phyloP scores from a whole-genome alignment of 2,329 filamentous ascomycete genomes.

The Colletotrichum sp. region DNA sequence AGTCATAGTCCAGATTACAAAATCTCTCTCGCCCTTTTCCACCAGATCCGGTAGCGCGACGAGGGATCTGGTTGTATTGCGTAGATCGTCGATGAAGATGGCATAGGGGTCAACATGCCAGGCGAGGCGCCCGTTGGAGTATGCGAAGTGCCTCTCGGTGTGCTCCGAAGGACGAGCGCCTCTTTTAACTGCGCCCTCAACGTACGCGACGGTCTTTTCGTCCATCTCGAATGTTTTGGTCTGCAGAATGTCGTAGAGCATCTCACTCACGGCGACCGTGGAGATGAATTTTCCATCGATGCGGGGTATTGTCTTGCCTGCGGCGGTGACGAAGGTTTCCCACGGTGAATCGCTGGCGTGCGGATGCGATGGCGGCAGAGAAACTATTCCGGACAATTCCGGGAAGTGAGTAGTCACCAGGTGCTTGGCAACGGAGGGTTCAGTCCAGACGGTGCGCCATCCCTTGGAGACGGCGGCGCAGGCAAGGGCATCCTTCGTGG shows the following conservation, averaged over 20 bases:
- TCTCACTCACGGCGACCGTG: neutral
- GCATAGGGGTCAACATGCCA: neutral
- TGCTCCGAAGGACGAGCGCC: neutral
- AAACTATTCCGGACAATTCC: neutral
- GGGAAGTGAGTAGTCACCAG: neutral
- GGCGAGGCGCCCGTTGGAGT: neutral
- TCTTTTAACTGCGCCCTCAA: neutral
- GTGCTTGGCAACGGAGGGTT: neutral
- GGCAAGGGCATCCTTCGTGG: neutral
- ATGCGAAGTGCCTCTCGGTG: neutral
- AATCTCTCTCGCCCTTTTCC: neutral
- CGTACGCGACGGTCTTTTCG: neutral
- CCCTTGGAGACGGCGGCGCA: conserved; percentile 4
- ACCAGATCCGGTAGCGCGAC: neutral
- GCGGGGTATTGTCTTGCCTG: neutral
- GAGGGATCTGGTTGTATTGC: neutral
- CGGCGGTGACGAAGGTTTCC: neutral
- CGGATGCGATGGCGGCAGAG: neutral
- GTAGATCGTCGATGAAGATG: conserved; percentile 11
- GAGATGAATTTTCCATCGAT: neutral
- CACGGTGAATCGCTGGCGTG: neutral
- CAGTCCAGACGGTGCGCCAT: conserved; percentile 1
- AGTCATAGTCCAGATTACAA: neutral
- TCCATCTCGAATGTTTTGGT: neutral
- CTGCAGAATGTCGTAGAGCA: neutral